Conservation (phyloP, 805 yeast species). For the Candida endomychidarum region DNA sequence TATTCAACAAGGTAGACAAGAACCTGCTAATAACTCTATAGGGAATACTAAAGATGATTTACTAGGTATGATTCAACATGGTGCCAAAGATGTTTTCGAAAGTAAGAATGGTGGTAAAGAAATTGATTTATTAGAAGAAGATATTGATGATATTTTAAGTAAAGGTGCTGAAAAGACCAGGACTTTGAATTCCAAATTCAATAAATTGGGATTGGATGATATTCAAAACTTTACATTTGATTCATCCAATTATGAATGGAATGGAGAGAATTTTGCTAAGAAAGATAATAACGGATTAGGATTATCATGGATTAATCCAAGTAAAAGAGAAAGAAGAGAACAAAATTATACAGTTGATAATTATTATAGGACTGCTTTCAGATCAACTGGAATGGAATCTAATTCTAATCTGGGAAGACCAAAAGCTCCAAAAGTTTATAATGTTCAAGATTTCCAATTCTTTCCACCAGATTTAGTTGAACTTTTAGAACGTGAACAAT, state of each 20-base stretch:
- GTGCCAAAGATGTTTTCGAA: slow-evolving; percentile 87
- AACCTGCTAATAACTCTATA: slow-evolving; percentile 42
- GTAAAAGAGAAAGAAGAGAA: slow-evolving; percentile 74
- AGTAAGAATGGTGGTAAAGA: slow-evolving; percentile 20
- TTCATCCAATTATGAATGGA: slow-evolving; percentile 94
- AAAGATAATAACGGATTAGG: slow-evolving; percentile 38
- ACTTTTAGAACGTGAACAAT: slow-evolving; percentile 62
- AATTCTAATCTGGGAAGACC: slow-evolving; percentile 25
- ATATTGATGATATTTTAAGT: slow-evolving; percentile 78
- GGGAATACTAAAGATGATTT: slow-evolving; percentile 80
- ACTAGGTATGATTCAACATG: slow-evolving; percentile 93
- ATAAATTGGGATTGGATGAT: slow-evolving; percentile 87
- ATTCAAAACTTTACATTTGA: slow-evolving; percentile 88
- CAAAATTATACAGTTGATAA: slow-evolving; percentile 77
- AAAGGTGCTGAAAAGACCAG: slow-evolving; percentile 83
- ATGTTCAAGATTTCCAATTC: slow-evolving; percentile 73
- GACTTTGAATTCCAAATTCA: slow-evolving; percentile 75
- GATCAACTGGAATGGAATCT: slow-evolving; percentile 24
- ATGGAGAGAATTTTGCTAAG: slow-evolving; percentile 81
- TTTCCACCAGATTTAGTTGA: slow-evolving; percentile 54
- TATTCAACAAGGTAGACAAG: slow-evolving; percentile 84
- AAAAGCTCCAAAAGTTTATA: slow-evolving; percentile 62
- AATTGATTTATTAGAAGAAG: slow-evolving; percentile 49
- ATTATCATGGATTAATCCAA: slow-evolving; percentile 69
- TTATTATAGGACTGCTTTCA: slow-evolving; percentile 69